These are phyloP conservation scores for Castanopsis chinensis DNA, from an alignment of 306 rosid genomes.

Conservation along the genomic window DNA sequence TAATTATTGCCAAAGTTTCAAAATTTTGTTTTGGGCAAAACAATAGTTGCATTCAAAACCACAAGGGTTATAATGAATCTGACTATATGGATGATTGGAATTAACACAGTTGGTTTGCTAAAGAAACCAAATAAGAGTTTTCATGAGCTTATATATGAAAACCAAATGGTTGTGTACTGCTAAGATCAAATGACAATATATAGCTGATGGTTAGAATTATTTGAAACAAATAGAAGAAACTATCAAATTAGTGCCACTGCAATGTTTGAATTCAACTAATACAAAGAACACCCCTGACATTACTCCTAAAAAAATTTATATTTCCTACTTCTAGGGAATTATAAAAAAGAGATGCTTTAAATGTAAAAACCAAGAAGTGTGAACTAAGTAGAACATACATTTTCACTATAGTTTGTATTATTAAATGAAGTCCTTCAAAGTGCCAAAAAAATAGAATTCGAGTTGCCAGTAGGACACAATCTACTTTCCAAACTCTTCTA, in stretches of 20 bases:
- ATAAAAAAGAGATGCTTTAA: not conserved
- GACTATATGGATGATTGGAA: not conserved
- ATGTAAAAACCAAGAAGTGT: not conserved
- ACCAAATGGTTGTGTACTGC: not conserved
- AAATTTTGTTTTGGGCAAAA: not conserved
- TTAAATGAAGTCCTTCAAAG: not conserved
- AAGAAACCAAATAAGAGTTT: not conserved
- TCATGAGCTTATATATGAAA: not conserved
- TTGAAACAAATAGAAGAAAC: not conserved
- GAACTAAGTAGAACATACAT: not conserved
- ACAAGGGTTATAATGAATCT: not conserved
- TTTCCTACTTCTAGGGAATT: not conserved
- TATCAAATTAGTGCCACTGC: not conserved
- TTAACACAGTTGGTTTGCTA: not conserved
- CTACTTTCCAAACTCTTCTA: not conserved
- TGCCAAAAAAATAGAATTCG: not conserved
- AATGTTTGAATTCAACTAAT: not conserved
- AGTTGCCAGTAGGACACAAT: not conserved
- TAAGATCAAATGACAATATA: not conserved
- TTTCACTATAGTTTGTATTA: not conserved
- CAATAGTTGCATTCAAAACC: not conserved
- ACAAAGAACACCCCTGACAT: not conserved
- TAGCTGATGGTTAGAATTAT: not conserved
- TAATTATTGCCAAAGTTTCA: not conserved
- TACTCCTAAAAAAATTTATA: not conserved